Evolutionary conservation across 2,329 filamentous ascomycete genomes (phyloP).

Genomic region (Geosmithia morbida): DNA sequence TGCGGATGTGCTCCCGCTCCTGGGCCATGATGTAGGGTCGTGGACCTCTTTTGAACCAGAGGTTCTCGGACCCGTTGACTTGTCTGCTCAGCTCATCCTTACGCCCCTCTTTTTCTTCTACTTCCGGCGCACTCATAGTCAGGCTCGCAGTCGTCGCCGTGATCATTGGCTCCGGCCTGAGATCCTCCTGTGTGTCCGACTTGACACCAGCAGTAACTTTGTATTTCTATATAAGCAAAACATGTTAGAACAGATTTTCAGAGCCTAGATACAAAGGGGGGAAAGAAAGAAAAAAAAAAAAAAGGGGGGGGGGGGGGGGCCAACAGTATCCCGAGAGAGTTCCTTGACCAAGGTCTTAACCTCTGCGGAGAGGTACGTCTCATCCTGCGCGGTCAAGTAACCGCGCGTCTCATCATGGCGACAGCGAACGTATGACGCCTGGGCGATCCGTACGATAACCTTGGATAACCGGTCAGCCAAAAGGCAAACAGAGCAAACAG

Average conservation of each 20-base stretch:
- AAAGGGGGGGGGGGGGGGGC: no score
- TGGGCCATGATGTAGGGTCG: constrained; percentile 12
- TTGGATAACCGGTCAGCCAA: background rate
- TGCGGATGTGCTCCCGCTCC: constrained; percentile 13
- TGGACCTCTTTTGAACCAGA: constrained; percentile 2
- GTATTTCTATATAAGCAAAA: background rate
- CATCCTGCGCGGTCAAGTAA: background rate
- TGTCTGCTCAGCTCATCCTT: background rate
- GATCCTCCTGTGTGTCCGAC: no score
- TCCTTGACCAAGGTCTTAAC: background rate
- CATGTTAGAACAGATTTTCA: no score
- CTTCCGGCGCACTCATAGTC: background rate
- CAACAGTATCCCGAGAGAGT: background rate
- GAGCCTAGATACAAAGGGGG: background rate
- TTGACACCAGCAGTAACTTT: background rate
- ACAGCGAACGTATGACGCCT: background rate
- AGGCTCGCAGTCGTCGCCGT: background rate
- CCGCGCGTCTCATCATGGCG: constrained; percentile 1
- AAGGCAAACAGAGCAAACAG: background rate
- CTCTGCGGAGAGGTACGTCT: background rate
- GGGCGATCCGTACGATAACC: constrained; percentile 2
- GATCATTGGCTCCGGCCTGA: background rate
- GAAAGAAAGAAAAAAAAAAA: background rate
- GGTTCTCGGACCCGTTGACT: background rate
- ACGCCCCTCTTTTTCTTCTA: background rate